Percentiles rank a stretch among this genome's conserved stretches.
phyloP scores from a whole-genome alignment of 345 rosid species.

The Hibiscus tridactylites region DNA sequence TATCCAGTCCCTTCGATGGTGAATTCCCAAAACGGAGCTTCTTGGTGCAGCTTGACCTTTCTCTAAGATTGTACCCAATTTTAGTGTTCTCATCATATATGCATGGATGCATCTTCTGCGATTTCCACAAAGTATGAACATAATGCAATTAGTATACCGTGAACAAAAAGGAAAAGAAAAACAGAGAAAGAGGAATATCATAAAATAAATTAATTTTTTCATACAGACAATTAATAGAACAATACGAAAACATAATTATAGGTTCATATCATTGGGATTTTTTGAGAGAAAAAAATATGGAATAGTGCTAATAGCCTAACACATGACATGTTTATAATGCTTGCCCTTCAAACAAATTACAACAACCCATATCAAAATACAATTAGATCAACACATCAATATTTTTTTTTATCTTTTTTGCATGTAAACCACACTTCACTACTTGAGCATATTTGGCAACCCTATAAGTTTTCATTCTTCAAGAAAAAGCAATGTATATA shows the following conservation, averaged over 20 bases:
- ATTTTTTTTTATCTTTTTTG: not conserved
- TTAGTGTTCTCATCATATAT: conserved; percentile 60
- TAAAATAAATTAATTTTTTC: too few species aligned
- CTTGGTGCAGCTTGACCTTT: conserved; percentile 37
- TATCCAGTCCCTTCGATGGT: conserved; percentile 16
- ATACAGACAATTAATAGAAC: not conserved
- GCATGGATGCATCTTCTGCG: conserved; percentile 69
- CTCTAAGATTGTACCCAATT: conserved; percentile 62
- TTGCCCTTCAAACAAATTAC: not conserved
- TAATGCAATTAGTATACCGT: conserved; percentile 2
- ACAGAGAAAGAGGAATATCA: not conserved
- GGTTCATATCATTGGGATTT: not conserved
- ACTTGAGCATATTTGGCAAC: not conserved
- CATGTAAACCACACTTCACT: not conserved
- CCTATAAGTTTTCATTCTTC: not conserved
- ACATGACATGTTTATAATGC: too few species aligned
- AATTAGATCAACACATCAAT: not conserved
- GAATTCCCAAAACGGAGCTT: conserved; percentile 13
- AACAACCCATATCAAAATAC: not conserved
- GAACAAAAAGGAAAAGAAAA: not conserved
- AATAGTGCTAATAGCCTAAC: not conserved
- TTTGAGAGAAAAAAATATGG: not conserved
- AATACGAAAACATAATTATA: too few species aligned
- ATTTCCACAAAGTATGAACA: conserved; percentile 38
- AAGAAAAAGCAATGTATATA: not conserved